These are phyloP conservation scores for Murraya koenigii DNA, from an alignment of 345 rosid species.

Conservation along the genomic window DNA sequence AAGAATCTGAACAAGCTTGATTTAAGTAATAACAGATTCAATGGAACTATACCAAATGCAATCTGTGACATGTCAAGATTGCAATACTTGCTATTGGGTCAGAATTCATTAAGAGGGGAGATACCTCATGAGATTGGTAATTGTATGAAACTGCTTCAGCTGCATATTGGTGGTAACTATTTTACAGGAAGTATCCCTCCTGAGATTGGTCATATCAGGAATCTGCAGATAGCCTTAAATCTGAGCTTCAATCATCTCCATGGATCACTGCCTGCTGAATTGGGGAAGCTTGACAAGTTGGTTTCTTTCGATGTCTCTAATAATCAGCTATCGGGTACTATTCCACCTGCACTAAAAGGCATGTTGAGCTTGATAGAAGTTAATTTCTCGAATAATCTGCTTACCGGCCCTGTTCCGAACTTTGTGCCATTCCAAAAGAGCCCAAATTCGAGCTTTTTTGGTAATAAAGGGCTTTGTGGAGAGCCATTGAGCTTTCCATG, in stretches of 20 bases:
- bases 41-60: conserved; percentile 71
- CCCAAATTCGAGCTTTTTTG: conserved; percentile 67
- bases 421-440: conserved; percentile 90
- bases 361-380: conserved; percentile 92
- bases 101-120: conserved; percentile 70
- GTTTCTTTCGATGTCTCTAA: conserved; percentile 84
- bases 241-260: conserved; percentile 85
- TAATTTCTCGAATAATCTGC: conserved; percentile 80
- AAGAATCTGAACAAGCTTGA: conserved; percentile 92
- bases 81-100: conserved; percentile 63
- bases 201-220: conserved; percentile 63
- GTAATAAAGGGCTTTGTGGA: conserved; percentile 88
- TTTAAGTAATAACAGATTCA: conserved; percentile 68
- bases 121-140: conserved; percentile 80
- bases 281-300: conserved; percentile 81
- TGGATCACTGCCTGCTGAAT: conserved; percentile 72
- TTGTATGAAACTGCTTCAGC: conserved; percentile 52
- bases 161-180: conserved; percentile 70
- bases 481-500: conserved; percentile 69
- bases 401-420: conserved; percentile 63
- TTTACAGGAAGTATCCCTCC: conserved; percentile 81
- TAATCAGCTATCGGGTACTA: conserved; percentile 74
- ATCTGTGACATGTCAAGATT: conserved; percentile 61
- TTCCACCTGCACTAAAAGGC: conserved; percentile 69
- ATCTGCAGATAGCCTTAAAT: conserved; percentile 67